A percentile compares a stretch with the other conserved stretches of the same genome.
These are phyloP conservation scores for Voacanga thouarsii DNA, from an alignment of 257 asterid species.

Conservation along the genomic window DNA sequence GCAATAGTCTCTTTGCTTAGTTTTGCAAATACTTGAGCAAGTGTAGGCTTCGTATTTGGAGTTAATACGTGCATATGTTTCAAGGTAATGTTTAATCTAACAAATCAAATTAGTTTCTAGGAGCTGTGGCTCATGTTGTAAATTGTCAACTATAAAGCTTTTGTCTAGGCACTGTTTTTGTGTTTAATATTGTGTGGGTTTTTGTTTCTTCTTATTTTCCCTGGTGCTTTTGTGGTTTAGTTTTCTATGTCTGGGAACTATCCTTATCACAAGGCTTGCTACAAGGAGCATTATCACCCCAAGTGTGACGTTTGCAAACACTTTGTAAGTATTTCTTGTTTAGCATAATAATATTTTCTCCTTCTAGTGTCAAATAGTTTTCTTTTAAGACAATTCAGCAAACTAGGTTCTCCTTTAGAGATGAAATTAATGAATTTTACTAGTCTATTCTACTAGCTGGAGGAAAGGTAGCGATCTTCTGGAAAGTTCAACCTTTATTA, in stretches of 20 bases:
- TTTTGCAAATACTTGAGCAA: background rate
- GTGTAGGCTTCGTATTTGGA: background rate
- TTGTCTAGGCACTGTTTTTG: background rate
- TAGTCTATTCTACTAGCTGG: background rate
- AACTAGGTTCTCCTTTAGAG: background rate
- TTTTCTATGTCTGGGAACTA: slow-evolving; percentile 74
- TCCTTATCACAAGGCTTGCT: slow-evolving; percentile 87
- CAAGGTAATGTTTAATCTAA: background rate
- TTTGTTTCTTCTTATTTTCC: slow-evolving; percentile 14
- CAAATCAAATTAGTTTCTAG: background rate
- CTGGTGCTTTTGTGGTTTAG: slow-evolving; percentile 37
- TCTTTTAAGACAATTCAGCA: background rate
- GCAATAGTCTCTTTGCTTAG: background rate
- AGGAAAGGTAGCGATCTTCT: background rate
- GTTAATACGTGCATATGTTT: background rate
- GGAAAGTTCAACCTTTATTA: background rate
- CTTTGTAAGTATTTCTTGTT: slow-evolving; percentile 56
- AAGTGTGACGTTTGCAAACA: slow-evolving; percentile 89
- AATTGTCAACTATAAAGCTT: too few relatives aligned
- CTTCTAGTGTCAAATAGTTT: background rate
- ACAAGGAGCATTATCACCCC: slow-evolving; percentile 89
- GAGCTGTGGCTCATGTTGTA: background rate
- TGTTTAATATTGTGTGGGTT: background rate
- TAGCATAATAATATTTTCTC: background rate
- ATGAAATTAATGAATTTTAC: background rate